A percentile compares a stretch with the other conserved stretches of the same genome.
Evolutionary conservation across 768 basidiomycete genomes (phyloP).

Genomic region (Crassisporium funariophilum): DNA sequence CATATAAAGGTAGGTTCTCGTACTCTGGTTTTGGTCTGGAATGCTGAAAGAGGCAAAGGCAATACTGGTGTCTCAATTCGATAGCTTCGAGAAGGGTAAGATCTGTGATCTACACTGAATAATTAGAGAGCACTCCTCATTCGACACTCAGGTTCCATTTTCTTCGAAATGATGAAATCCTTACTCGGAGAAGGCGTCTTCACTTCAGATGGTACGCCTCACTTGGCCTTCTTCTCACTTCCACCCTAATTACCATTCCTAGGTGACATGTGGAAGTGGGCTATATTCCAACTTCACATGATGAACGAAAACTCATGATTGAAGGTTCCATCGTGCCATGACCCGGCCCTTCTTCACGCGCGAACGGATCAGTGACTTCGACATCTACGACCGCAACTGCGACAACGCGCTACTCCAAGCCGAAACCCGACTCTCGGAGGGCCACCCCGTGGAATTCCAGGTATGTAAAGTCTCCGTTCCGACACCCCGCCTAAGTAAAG

Average conservation of each 20-base stretch:
- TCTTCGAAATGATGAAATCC: background rate
- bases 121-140: background rate
- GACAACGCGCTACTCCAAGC: slow-evolving; percentile 44
- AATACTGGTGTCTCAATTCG: background rate
- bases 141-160: background rate
- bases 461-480: too few relatives aligned
- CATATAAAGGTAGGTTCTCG: background rate
- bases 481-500: too few relatives aligned
- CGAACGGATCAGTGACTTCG: slow-evolving; percentile 60
- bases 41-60: too few relatives aligned
- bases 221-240: background rate
- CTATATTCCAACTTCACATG: background rate
- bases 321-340: slow-evolving; percentile 59
- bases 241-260: slow-evolving; percentile 15
- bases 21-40: background rate
- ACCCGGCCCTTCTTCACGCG: slow-evolving; percentile 68
- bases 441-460: slow-evolving; percentile 59
- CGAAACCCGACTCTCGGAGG: slow-evolving; percentile 44
- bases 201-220: background rate
- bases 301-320: background rate
- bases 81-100: background rate
- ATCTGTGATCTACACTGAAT: too few relatives aligned
- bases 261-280: slow-evolving; percentile 70
- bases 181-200: background rate
- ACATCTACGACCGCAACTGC: slow-evolving; percentile 57